A percentile compares a stretch with the other conserved stretches of the same genome.
Conservation (phyloP, 1,139 yeast species). For the Debaryomyces subglobosus region DNA sequence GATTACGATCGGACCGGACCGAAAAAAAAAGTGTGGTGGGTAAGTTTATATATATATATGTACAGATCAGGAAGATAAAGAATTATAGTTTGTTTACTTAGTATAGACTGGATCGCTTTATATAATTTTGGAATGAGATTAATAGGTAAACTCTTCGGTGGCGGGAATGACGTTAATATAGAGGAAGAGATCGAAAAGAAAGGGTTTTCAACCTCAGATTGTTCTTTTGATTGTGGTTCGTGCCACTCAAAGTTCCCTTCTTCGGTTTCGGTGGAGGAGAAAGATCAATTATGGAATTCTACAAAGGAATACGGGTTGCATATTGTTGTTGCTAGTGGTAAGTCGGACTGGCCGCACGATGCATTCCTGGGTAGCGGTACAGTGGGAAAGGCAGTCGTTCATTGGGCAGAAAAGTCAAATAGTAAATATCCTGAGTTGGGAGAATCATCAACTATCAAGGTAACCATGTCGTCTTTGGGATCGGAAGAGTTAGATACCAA, state of each 20-base stretch:
- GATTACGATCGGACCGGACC: not conserved
- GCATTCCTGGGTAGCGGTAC: slow-evolving; percentile 59
- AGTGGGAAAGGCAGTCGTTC: slow-evolving; percentile 51
- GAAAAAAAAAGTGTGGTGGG: not conserved
- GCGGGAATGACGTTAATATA: slow-evolving; percentile 1
- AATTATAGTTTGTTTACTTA: not conserved
- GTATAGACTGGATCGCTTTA: not conserved
- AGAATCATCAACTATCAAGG: slow-evolving; percentile 39
- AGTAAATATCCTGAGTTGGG: slow-evolving; percentile 20
- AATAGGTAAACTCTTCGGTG: slow-evolving; percentile 1
- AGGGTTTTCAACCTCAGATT: slow-evolving; percentile 47
- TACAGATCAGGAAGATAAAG: not conserved
- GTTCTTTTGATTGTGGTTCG: slow-evolving; percentile 51
- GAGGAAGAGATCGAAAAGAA: slow-evolving; percentile 28
- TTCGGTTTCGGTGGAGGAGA: slow-evolving; percentile 56
- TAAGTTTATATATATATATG: not conserved
- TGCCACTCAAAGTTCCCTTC: slow-evolving; percentile 59
- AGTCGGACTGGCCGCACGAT: slow-evolving; percentile 81
- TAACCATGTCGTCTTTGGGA: slow-evolving; percentile 55
- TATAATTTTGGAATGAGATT: slow-evolving; percentile 6
- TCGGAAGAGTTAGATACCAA: slow-evolving; percentile 39
- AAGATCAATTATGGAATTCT: slow-evolving; percentile 64
- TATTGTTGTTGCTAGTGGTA: slow-evolving; percentile 79
- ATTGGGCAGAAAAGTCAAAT: slow-evolving; percentile 43
- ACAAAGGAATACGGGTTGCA: slow-evolving; percentile 73